These are phyloP conservation scores for Boletus tylopilopsis DNA, from an alignment of 768 basidiomycete species.

Conservation along the genomic window DNA sequence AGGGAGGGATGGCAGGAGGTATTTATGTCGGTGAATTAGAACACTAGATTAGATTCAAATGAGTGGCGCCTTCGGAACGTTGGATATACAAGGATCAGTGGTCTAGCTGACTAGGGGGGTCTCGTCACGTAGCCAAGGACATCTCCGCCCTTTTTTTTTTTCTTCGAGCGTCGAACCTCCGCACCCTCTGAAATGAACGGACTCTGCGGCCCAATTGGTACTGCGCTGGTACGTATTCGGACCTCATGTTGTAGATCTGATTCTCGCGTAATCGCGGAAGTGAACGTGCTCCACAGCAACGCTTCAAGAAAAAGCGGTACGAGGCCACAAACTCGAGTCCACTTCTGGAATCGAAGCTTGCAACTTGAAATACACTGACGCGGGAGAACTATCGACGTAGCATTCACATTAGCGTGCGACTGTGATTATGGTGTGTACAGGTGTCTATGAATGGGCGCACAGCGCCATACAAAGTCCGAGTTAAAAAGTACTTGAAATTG, in stretches of 20 bases:
- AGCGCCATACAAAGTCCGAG: conserved; percentile 6
- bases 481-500: conserved; percentile 14
- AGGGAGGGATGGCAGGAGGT: conserved; percentile 21
- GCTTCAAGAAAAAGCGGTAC: conserved; percentile 2
- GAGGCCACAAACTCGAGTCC: too few relatives aligned
- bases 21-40: conserved; percentile 33
- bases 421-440: neutral
- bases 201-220: conserved; percentile 15
- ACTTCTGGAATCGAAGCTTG: conserved; percentile 4
- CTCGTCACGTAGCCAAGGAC: conserved; percentile 14
- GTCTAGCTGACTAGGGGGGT: too few relatives aligned
- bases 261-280: conserved; percentile 29
- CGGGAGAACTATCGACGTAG: neutral
- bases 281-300: conserved; percentile 13
- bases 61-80: conserved; percentile 13
- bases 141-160: conserved; percentile 28
- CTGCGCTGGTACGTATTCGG: conserved; percentile 15
- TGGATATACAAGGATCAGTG: too few relatives aligned
- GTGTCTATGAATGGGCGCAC: conserved; percentile 8
- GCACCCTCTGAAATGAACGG: conserved; percentile 27
- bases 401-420: conserved; percentile 5
- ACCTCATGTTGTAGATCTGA: conserved; percentile 24
- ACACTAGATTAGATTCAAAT: conserved; percentile 30
- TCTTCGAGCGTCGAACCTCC: conserved; percentile 30
- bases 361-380: neutral